Percentiles rank a stretch among this genome's conserved stretches.
phyloP scores from a whole-genome alignment of 2,329 filamentous ascomycete genomes.

The Aspergillus oerlinghausenensis region DNA sequence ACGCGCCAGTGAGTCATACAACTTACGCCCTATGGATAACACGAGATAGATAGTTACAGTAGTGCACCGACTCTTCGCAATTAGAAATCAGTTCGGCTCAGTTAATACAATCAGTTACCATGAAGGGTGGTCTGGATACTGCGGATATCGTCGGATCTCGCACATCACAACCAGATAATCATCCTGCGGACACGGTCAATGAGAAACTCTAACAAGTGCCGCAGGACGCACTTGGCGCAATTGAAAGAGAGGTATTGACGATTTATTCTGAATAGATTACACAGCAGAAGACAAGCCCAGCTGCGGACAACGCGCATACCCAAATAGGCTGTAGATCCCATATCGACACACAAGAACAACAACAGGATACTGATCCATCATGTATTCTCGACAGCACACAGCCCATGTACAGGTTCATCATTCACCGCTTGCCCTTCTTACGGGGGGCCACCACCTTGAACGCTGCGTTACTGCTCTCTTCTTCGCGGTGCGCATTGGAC shows the following conservation, averaged over 20 bases:
- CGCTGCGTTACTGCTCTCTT: slow-evolving; percentile 48
- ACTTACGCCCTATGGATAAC: not conserved
- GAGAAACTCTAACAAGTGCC: not conserved
- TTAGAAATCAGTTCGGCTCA: not conserved
- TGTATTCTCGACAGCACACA: not conserved
- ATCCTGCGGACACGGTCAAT: too few species aligned
- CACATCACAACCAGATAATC: not conserved
- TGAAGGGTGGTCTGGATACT: too few species aligned
- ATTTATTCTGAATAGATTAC: not conserved
- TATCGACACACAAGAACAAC: not conserved
- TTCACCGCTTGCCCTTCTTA: slow-evolving; percentile 79
- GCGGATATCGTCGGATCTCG: not conserved
- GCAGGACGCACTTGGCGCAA: not conserved
- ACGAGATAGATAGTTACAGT: too few species aligned
- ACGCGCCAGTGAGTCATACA: not conserved
- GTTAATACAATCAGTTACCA: not conserved
- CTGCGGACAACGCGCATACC: not conserved
- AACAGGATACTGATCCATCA: not conserved
- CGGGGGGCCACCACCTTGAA: slow-evolving; percentile 91
- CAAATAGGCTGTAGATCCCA: not conserved
- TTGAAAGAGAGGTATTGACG: not conserved
- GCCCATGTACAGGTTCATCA: not conserved
- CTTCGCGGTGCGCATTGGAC: slow-evolving; percentile 45
- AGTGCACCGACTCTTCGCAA: not conserved
- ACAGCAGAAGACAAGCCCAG: not conserved